These are phyloP conservation scores for Chalciporus chontae DNA, from an alignment of 768 basidiomycete species.

Conservation along the genomic window DNA sequence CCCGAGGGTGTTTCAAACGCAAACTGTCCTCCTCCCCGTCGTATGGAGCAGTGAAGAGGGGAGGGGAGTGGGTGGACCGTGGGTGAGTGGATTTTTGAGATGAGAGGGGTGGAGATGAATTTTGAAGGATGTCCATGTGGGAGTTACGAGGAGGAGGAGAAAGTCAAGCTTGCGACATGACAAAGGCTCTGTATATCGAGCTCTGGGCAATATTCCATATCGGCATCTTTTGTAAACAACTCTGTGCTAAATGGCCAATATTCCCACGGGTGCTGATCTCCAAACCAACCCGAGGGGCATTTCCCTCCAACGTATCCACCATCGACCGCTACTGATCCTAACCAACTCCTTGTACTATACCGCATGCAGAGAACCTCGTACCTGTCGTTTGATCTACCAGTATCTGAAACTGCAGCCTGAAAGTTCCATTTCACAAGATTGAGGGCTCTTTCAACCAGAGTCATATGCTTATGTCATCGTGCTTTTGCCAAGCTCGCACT, in stretches of 20 bases:
- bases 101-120: constrained; percentile 14
- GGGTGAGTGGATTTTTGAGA: constrained; percentile 10
- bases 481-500: background rate
- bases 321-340: too few relatives aligned
- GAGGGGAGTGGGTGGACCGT: constrained; percentile 11
- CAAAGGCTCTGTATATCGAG: constrained; percentile 39
- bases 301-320: background rate
- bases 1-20: constrained; percentile 12
- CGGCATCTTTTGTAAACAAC: constrained; percentile 35
- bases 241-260: constrained; percentile 25
- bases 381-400: too few relatives aligned
- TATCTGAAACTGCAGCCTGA: background rate
- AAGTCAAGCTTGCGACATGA: constrained; percentile 35
- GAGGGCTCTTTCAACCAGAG: constrained; percentile 16
- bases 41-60: constrained; percentile 5
- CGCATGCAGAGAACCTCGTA: too few relatives aligned
- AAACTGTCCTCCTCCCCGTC: constrained; percentile 23
- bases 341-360: too few relatives aligned
- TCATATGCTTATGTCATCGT: constrained; percentile 26
- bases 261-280: constrained; percentile 30
- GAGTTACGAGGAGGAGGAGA: constrained; percentile 27
- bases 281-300: background rate
- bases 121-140: constrained; percentile 22
- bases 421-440: background rate
- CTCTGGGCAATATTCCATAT: constrained; percentile 38